Percentiles rank a stretch among this genome's conserved stretches.
These are phyloP conservation scores for Aspergillus carlsbadensis DNA, from an alignment of 495 filamentous ascomycete genomes.

Conservation along the genomic window DNA sequence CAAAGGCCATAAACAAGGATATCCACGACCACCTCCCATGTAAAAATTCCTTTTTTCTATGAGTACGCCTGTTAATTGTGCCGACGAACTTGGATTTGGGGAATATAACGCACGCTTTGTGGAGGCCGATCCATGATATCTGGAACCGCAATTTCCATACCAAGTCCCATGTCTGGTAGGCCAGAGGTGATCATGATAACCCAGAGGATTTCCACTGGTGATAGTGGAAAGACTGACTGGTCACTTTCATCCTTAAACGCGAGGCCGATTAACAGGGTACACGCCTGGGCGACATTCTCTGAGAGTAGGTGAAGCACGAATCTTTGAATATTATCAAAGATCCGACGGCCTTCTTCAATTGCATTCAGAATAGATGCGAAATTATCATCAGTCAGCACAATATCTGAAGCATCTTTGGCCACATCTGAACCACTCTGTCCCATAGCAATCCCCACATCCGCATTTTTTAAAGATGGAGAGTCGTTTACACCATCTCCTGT, in stretches of 20 bases:
- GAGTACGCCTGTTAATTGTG: conserved; percentile 30
- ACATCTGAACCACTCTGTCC: conserved; percentile 74
- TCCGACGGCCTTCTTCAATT: conserved; percentile 67
- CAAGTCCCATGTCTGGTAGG: conserved; percentile 72
- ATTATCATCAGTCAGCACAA: conserved; percentile 79
- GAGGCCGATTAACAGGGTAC: conserved; percentile 66
- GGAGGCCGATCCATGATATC: conserved; percentile 69
- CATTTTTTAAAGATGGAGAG: conserved; percentile 75
- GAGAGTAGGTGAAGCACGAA: conserved; percentile 72
- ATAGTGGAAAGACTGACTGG: conserved; percentile 69
- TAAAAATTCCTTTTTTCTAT: conserved; percentile 68
- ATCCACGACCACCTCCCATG: conserved; percentile 64
- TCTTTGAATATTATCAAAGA: conserved; percentile 79
- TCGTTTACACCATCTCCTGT: conserved; percentile 90
- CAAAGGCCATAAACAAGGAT: conserved; percentile 69
- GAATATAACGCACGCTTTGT: conserved; percentile 45
- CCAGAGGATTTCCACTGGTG: conserved; percentile 75
- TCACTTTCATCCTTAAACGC: conserved; percentile 63
- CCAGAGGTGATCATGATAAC: conserved; percentile 76
- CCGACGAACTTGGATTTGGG: conserved; percentile 13
- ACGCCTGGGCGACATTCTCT: conserved; percentile 70
- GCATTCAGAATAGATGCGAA: conserved; percentile 78
- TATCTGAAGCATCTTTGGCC: conserved; percentile 78
- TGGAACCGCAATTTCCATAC: conserved; percentile 64
- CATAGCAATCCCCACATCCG: conserved; percentile 89